Percentiles rank a stretch among this genome's conserved stretches.
Evolutionary conservation across 2,329 filamentous ascomycete species (phyloP).

Genomic region (Neopestalotiopsis clavispora): DNA sequence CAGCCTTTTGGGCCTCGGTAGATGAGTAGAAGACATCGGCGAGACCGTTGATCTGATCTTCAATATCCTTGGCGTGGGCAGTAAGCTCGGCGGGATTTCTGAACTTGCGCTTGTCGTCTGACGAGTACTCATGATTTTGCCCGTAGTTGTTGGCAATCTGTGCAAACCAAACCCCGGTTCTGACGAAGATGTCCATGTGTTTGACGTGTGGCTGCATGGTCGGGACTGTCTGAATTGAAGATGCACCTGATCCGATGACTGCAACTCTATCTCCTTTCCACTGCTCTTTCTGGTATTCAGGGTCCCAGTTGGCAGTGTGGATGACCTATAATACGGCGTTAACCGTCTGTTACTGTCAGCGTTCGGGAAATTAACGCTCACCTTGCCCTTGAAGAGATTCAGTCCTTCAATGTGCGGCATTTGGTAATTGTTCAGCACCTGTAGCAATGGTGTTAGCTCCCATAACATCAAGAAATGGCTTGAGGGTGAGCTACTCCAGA

Average conservation of each 20-base stretch:
- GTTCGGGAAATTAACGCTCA: background rate
- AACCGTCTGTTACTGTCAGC: too few relatives aligned
- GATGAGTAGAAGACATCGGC: background rate
- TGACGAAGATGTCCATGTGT: background rate
- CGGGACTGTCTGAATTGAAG: background rate
- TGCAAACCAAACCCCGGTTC: background rate
- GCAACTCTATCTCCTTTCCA: background rate
- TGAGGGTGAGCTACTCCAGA: background rate
- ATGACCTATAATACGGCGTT: background rate
- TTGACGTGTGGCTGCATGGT: constrained; percentile 2
- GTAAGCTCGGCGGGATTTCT: background rate
- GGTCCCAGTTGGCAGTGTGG: background rate
- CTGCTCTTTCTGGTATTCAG: background rate
- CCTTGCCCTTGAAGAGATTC: background rate
- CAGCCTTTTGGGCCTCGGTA: background rate
- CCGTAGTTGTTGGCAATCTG: background rate
- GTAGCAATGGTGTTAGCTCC: background rate
- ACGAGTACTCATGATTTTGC: background rate
- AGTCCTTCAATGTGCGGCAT: background rate
- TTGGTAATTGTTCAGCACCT: background rate
- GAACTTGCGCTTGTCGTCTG: background rate
- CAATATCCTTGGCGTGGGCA: background rate
- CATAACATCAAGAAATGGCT: background rate
- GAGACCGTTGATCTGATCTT: constrained; percentile 1
- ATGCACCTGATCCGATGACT: constrained; percentile 2